Evolutionary conservation across 805 yeast genomes (phyloP).

Genomic region (Cyberlindnera suaveolens): DNA sequence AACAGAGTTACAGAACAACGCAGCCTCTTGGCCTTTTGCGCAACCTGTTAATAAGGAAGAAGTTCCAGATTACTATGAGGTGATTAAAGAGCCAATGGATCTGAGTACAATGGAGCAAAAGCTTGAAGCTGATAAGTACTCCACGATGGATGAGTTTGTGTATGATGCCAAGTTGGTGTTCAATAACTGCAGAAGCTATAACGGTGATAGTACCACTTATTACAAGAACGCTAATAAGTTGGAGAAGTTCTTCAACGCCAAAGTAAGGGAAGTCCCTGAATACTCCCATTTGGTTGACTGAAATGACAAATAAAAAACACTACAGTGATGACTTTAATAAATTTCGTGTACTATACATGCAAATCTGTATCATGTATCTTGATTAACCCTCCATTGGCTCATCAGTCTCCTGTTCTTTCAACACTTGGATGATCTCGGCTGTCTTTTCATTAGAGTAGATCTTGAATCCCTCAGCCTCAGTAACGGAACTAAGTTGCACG

Average conservation of each 20-base stretch:
- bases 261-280: conserved; percentile 87
- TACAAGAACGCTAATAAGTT: conserved; percentile 90
- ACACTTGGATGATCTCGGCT: conserved; percentile 67
- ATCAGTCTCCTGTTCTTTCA: conserved; percentile 65
- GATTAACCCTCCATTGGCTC: conserved; percentile 22
- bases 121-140: conserved; percentile 86
- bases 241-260: conserved; percentile 79
- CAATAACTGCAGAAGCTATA: conserved; percentile 88
- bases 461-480: conserved; percentile 78
- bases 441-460: conserved; percentile 81
- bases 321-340: not conserved
- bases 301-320: not conserved
- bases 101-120: conserved; percentile 91
- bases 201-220: conserved; percentile 91
- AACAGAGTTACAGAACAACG: conserved; percentile 86
- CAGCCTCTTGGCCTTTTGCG: conserved; percentile 97
- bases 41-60: conserved; percentile 90
- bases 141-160: conserved; percentile 83
- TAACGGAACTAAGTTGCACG: conserved; percentile 92
- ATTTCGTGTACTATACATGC: conserved; percentile 13
- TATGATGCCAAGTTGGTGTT: conserved; percentile 83
- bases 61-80: conserved; percentile 93
- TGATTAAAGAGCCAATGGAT: conserved; percentile 98
- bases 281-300: conserved; percentile 61
- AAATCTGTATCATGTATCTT: not conserved